Evolutionary conservation across 1,284 basidiomycete species (phyloP).

Genomic region (Trichosporon asahii): DNA sequence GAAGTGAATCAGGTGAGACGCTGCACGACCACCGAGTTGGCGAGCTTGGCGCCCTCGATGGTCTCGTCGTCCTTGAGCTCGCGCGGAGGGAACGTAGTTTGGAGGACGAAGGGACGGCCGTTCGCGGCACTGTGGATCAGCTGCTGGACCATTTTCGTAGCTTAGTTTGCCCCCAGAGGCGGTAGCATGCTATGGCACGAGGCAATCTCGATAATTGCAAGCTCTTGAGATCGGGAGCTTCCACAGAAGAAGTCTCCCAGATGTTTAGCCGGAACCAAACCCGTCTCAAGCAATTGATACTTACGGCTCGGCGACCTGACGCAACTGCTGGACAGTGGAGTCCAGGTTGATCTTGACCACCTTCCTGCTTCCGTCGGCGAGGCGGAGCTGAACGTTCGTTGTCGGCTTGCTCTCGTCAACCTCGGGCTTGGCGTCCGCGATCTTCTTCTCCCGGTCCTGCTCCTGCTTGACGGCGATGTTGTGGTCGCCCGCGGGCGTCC

Average conservation of each 20-base stretch:
- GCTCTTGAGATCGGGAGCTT: constrained; percentile 50
- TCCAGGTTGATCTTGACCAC: constrained; percentile 85
- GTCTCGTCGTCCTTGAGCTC: constrained; percentile 67
- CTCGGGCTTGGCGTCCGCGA: constrained; percentile 27
- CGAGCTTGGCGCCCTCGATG: constrained; percentile 68
- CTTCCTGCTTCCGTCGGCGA: constrained; percentile 88
- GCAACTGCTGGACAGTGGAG: constrained; percentile 82
- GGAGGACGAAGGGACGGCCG: constrained; percentile 72
- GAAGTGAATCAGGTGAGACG: constrained; percentile 52
- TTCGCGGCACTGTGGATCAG: constrained; percentile 62
- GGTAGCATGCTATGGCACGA: neutral
- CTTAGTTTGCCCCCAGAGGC: neutral
- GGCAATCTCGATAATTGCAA: neutral
- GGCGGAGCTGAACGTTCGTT: constrained; percentile 84
- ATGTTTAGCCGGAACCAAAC: neutral
- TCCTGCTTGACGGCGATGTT: constrained; percentile 27
- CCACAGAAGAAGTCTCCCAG: neutral
- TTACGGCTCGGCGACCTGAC: constrained; percentile 40
- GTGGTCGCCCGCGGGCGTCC: constrained; percentile 28
- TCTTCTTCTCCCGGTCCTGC: neutral
- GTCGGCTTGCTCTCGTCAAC: constrained; percentile 62
- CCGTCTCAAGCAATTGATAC: neutral
- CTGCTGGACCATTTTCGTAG: neutral
- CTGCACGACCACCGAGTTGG: constrained; percentile 81
- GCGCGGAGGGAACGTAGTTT: constrained; percentile 77